Percentiles rank a stretch among this genome's conserved stretches.
These are phyloP conservation scores for Scleroderma bovista DNA, from an alignment of 768 basidiomycete genomes.

Conservation along the genomic window DNA sequence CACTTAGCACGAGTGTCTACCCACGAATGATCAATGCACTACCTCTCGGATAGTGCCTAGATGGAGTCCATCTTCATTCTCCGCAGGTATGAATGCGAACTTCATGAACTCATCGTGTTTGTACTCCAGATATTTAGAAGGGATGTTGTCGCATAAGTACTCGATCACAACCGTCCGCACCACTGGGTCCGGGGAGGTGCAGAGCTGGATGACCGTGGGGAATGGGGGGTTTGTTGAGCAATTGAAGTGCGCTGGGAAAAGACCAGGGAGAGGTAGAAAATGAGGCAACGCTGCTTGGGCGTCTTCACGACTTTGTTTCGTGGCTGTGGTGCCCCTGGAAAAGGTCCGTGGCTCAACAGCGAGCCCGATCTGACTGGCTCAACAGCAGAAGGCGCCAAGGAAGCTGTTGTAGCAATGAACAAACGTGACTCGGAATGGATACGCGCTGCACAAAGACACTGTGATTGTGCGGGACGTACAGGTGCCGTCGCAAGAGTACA, in stretches of 20 bases:
- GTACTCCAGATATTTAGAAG: conserved; percentile 55
- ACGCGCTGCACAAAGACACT: background rate
- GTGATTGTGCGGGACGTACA: conserved; percentile 1
- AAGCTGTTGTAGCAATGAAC: conserved; percentile 30
- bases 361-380: conserved; percentile 6
- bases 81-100: conserved; percentile 75
- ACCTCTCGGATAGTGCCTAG: conserved; percentile 67
- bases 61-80: conserved; percentile 42
- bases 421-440: conserved; percentile 13
- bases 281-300: conserved; percentile 27
- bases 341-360: conserved; percentile 7
- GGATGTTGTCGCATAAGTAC: conserved; percentile 76
- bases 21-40: background rate
- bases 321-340: conserved; percentile 7
- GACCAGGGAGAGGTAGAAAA: conserved; percentile 26
- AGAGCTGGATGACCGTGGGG: conserved; percentile 62
- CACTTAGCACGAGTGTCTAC: background rate
- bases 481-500: conserved; percentile 16
- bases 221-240: too few species aligned
- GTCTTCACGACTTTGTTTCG: conserved; percentile 18
- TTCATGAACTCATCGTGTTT: conserved; percentile 48
- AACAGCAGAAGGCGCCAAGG: conserved; percentile 6
- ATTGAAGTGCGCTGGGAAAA: conserved; percentile 27
- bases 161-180: conserved; percentile 61
- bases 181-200: conserved; percentile 48